Evolutionary conservation across 73 alveolate species (phyloP), one percentile per base, ranked within the genome.

Genomic region (Uronychia setigera): DNA sequence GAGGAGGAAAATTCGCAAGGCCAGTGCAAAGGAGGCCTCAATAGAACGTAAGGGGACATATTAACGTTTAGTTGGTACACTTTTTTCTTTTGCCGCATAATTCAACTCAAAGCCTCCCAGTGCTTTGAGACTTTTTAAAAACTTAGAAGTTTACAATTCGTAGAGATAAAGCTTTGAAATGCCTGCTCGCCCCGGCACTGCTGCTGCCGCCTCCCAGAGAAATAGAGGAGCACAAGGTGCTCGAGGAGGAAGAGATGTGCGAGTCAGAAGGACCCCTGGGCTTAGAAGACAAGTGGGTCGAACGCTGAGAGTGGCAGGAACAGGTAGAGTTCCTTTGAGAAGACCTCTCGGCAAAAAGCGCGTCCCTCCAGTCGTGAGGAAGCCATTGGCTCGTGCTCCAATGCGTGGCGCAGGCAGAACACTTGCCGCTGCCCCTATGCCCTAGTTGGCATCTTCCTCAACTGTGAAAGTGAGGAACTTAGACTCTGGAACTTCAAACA

Each of bases 251-350:
- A 19, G 67, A 46, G 67, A 19, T 19, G 19, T 5, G 67, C 67
- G 67, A 46, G 67, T 46, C 67, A 46, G 67, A 46, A 46, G 67
- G 19, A 46, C 67, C 67, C 67, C 67, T 11, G 67, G 67, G 67
- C 67, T 46, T 46, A 46, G 67, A 46, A 19, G n/a, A 46, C n/a
- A 19, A 46, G 19, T 5, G 67, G 67, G 67, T 46, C 19, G 5
- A 46, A 46, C 67, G 67, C 67, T 46, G 67, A 46, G 67, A 46
- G 67, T 19, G n/a, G 67, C n/a, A 19, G 67, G 67, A 5, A 19
- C 67, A 11, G 67, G n/a, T 46, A 19, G n/a, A 11, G 67, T 19
- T 46, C 67, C n/a, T n/a, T n/a, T n/a, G n/a, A n/a, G 67, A 5
- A 46, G 67, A 19, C 67, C 67, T 19, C 67, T 46, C n/a, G 67